Percentiles rank a stretch among this genome's conserved stretches.
phyloP scores from a whole-genome alignment of 2,329 filamentous ascomycete species.

The Sarocladium oryzae region DNA sequence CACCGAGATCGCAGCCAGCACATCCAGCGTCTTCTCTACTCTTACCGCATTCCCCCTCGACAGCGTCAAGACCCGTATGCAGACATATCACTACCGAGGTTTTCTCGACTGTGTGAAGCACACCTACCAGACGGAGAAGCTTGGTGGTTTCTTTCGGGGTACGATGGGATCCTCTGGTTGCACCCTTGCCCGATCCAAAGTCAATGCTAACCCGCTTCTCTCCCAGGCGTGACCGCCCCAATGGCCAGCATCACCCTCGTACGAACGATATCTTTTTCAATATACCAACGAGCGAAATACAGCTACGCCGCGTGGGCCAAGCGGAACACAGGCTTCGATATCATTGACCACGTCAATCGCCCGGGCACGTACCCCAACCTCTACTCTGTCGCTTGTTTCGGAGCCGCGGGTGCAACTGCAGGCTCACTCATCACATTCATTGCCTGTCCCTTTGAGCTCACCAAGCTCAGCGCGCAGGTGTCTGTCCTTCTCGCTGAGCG shows the following conservation, averaged over 20 bases:
- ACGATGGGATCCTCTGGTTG: conserved; percentile 19
- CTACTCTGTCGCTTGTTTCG: conserved; percentile 70
- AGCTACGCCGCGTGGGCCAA: conserved; percentile 65
- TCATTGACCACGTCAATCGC: conserved; percentile 65
- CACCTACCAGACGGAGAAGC: conserved; percentile 68
- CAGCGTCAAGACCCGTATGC: conserved; percentile 85
- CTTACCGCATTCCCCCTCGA: conserved; percentile 79
- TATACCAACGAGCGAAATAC: conserved; percentile 74
- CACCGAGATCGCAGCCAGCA: conserved; percentile 72
- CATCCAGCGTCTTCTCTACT: conserved; percentile 72
- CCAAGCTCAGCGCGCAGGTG: conserved; percentile 82
- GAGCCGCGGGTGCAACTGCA: conserved; percentile 69
- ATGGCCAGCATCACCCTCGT: conserved; percentile 72
- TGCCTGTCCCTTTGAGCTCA: conserved; percentile 82
- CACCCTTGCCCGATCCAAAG: not conserved
- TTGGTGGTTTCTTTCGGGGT: conserved; percentile 77
- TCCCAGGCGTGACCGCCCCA: conserved; percentile 67
- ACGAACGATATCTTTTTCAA: conserved; percentile 70
- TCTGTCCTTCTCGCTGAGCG: conserved; percentile 64
- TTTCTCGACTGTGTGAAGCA: conserved; percentile 68
- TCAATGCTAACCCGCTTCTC: not conserved
- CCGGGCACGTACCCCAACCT: conserved; percentile 65
- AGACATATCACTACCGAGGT: conserved; percentile 73
- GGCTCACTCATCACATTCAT: conserved; percentile 74
- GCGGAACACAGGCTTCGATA: conserved; percentile 59